These are phyloP conservation scores for Neopestalotiopsis sp. DNA, from an alignment of 2,329 filamentous ascomycete genomes.

Conservation along the genomic window DNA sequence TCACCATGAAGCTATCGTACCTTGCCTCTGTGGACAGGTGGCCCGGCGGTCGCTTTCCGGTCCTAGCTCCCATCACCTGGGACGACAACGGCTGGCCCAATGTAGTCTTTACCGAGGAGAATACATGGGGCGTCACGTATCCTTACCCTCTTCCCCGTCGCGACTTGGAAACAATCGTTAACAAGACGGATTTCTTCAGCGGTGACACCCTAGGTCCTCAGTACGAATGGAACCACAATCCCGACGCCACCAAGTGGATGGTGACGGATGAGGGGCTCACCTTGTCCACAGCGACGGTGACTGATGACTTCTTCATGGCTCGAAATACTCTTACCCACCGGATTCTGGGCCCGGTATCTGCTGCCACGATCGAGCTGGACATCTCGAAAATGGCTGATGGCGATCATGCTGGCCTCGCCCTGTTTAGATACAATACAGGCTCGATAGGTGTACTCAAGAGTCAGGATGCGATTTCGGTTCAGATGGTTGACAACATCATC, in stretches of 20 bases:
- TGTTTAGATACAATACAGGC: slow-evolving; percentile 58
- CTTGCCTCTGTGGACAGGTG: slow-evolving; percentile 49
- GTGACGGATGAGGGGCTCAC: slow-evolving; percentile 49
- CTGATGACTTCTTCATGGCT: slow-evolving; percentile 53
- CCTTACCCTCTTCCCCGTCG: slow-evolving; percentile 40
- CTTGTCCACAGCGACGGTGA: slow-evolving; percentile 56
- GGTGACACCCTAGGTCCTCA: slow-evolving; percentile 46
- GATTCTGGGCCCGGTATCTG: slow-evolving; percentile 50
- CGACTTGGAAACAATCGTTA: slow-evolving; percentile 34
- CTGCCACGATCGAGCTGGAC: slow-evolving; percentile 56
- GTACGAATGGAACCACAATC: slow-evolving; percentile 71
- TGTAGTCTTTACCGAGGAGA: slow-evolving; percentile 44
- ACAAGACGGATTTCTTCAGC: slow-evolving; percentile 53
- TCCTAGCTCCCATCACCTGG: slow-evolving; percentile 61
- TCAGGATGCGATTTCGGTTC: slow-evolving; percentile 34
- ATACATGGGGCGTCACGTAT: slow-evolving; percentile 54
- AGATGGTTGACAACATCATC: slow-evolving; percentile 44
- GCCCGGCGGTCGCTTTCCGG: slow-evolving; percentile 61
- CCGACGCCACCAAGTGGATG: slow-evolving; percentile 52
- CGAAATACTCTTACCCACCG: slow-evolving; percentile 55
- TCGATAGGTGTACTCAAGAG: slow-evolving; percentile 57
- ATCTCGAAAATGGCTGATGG: slow-evolving; percentile 54
- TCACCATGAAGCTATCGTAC: too few relatives aligned
- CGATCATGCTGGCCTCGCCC: slow-evolving; percentile 56
- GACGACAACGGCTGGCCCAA: slow-evolving; percentile 56